Base-by-base conservation (phyloP, 345 rosid genomes). In the Camelina hispida region DNA sequence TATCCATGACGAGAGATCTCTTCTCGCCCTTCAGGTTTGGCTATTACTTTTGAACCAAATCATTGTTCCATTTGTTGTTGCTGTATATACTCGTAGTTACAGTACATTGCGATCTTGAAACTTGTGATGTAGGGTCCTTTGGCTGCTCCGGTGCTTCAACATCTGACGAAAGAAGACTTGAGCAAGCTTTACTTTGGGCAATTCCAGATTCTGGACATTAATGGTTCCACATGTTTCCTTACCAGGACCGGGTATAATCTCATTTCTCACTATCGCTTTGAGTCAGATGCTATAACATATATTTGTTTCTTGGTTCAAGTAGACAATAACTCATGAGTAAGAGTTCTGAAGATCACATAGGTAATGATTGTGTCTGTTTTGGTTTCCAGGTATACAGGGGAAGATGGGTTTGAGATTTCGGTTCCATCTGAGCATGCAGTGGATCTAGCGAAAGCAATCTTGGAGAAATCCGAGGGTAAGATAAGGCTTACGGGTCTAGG, bases 381-480 rank as follows among this genome's bases (percentile, higher is more conserved):
- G 40, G 59, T 62, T 65, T 79, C 69, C 83, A 93, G 98, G 80
- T 96, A 93, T 74, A 89, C 95, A 3, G 98, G 98, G 46, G 99
- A 96, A 83, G 99, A 96, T 73, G 99, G 99, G 22, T 93, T 96
- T 80, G 99, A 96, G 84, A 96, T 96, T 72, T 96, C 98, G 0
- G 95, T 89, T 58, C 98, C 97, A 68, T 87, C 91, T 1, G 97
- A 96, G 80, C 14, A 88, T 20, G 91, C 91, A 0, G 86, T 89
- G 72, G 96, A 96, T 80, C 84, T 93, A 20, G 91, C 97, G 20
- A 96, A 89, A 84, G 99, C 96, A 54, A 87, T 91, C 85, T 57
- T 96, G 68, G 99, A 93, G 76, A 93, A 91, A 70, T 96, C 98
- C 0, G 97, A 89, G 80, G 95, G 91, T 16, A 96, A 96, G 82